Conservation (phyloP, 2,329 filamentous ascomycete species). For the Lasiodiplodia hormozganensis region DNA sequence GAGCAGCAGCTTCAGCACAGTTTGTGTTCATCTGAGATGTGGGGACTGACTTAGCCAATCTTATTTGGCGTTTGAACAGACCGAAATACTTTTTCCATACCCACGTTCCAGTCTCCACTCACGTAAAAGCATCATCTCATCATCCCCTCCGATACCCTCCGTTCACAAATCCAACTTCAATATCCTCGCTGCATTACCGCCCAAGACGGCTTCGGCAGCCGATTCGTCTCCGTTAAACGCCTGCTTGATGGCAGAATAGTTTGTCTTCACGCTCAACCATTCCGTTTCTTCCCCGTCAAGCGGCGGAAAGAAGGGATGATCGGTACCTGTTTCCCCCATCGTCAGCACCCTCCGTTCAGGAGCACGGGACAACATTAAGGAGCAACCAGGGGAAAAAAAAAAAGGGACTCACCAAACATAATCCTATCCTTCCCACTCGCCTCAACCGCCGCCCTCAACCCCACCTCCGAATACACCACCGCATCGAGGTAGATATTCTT, state of each 20-base stretch:
- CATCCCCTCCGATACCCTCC: background rate
- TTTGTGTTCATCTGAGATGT: too few relatives aligned
- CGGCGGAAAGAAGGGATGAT: slow-evolving; percentile 87
- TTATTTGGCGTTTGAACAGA: too few relatives aligned
- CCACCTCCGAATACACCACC: slow-evolving; percentile 80
- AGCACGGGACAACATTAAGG: background rate
- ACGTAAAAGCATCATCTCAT: background rate
- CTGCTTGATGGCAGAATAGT: slow-evolving; percentile 62
- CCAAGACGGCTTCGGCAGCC: slow-evolving; percentile 62
- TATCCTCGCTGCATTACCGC: slow-evolving; percentile 64
- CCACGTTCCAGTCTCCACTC: background rate
- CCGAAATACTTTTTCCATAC: too few relatives aligned
- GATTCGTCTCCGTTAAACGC: slow-evolving; percentile 56
- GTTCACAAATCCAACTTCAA: slow-evolving; percentile 43
- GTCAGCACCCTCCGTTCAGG: background rate
- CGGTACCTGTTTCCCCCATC: slow-evolving; percentile 60
- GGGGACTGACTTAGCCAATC: too few relatives aligned
- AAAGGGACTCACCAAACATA: slow-evolving; percentile 67
- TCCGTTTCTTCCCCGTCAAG: slow-evolving; percentile 66
- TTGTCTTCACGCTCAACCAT: slow-evolving; percentile 73
- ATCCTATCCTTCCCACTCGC: slow-evolving; percentile 72
- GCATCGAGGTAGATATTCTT: slow-evolving; percentile 89
- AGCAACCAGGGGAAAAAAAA: too few relatives aligned
- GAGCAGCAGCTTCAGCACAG: too few relatives aligned
- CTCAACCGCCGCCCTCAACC: slow-evolving; percentile 72